Base-by-base conservation (phyloP, 2,329 filamentous ascomycete species). In the Ceratocystis harringtonii region DNA sequence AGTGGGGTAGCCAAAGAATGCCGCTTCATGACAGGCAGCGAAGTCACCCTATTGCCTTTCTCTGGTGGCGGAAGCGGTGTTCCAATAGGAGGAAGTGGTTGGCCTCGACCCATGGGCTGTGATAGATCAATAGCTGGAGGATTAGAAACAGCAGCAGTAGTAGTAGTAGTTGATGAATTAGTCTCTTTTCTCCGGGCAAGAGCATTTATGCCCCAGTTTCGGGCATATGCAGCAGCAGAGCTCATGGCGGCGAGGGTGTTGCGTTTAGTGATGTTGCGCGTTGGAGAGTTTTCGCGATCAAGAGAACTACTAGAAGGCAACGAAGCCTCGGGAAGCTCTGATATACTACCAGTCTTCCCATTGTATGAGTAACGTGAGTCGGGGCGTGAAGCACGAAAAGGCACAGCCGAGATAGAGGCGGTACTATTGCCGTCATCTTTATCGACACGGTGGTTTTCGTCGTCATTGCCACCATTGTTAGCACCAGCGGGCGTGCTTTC, bases 31-130 rank as follows among this genome's bases (percentile, higher is more conserved):
- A 85, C 78, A 32, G 78, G 78, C 67, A 79, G 81, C 17, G 81
- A 77, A 61, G 80, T 81, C 57, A 81, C 80, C 71, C 82, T 84
- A 5, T 82, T 80, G 66, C 78, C 81, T 64, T 79, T 82, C 44
- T 85, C 83, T 0, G 86, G 87, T 52, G 79, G 83, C 1, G 91
- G 90, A 1, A 95, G 79, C 2, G 91, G 90, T 57, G 82, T 85
- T 1, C 90, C 91, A 1, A 88, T 89, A 7, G 90, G 90, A 60
- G 90, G 90, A 19, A 95, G 77, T 0, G 90, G 90, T 70, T 88
- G 86, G 0, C 90, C 90, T 48, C 90, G 82, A 1, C 91, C 91
- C 78, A 95, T 90, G 1, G 90, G 90, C 70, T 89, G 83, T 69
- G 73, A 75, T 67, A 81, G 69, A 75, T 84, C 73, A 68, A 83